A percentile compares a stretch with the other conserved stretches of the same genome.
Evolutionary conservation across 805 yeast genomes (phyloP).

Genomic region (Sugiyamaella marilandica): DNA sequence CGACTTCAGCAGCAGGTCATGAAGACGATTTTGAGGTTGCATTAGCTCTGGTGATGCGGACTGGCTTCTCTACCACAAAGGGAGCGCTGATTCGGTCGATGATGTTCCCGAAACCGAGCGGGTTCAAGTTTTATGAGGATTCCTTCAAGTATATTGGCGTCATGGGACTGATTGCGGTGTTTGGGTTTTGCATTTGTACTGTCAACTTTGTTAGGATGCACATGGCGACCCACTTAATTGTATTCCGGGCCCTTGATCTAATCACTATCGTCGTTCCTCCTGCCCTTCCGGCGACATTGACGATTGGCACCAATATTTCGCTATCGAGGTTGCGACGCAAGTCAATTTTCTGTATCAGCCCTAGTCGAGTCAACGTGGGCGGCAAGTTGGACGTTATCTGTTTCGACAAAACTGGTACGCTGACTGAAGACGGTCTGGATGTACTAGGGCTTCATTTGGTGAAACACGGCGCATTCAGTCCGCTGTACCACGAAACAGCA

Average conservation of each 20-base stretch:
- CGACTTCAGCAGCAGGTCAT: constrained; percentile 27
- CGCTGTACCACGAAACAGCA: constrained; percentile 4
- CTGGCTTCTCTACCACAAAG: constrained; percentile 93
- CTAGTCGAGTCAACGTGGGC: constrained; percentile 92
- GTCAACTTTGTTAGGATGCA: constrained; percentile 76
- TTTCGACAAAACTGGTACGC: constrained; percentile 95
- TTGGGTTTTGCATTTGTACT: constrained; percentile 83
- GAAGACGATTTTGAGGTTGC: constrained; percentile 62
- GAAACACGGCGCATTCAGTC: constrained; percentile 23
- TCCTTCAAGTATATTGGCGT: constrained; percentile 95
- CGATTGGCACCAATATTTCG: constrained; percentile 95
- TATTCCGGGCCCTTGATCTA: constrained; percentile 85
- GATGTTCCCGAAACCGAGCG: constrained; percentile 93
- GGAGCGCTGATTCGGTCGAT: constrained; percentile 91
- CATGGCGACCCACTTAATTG: constrained; percentile 60
- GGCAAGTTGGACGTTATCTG: constrained; percentile 88
- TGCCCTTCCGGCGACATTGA: constrained; percentile 93
- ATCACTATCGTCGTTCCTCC: constrained; percentile 98
- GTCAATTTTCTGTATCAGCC: constrained; percentile 83
- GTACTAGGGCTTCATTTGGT: constrained; percentile 59
- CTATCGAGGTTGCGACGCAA: constrained; percentile 63
- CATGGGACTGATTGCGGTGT: constrained; percentile 77
- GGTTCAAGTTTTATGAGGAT: constrained; percentile 89
- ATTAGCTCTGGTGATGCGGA: constrained; percentile 77
- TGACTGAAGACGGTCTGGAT: constrained; percentile 95